Base-by-base conservation (phyloP, 78 protist genomes). In the Protostelium mycophagum region DNA sequence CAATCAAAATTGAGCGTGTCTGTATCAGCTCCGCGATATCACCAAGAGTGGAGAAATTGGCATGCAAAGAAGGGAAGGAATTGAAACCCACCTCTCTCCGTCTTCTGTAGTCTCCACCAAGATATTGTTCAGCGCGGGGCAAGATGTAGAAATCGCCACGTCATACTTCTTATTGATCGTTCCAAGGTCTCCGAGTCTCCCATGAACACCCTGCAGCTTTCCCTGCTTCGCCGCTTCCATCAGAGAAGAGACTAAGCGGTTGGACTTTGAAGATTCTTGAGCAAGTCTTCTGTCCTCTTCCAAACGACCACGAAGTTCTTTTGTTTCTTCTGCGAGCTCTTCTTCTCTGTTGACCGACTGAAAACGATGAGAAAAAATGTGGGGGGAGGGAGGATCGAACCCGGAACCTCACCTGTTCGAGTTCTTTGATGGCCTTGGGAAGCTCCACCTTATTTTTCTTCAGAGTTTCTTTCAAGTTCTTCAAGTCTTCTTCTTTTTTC, bases 101-200 rank as follows among this genome's bases (percentile, higher is more conserved):
- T 95, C 86, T 25, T 86, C 87, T 0, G 96, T 86, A 29, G 84
- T 95, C n/a, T 98, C 98, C 28, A 98, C 99, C 1, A 99, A 99
- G 38, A 98, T 91, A 83, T 91, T 35, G 87, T 98, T 91, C 36
- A 99, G 90, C 0, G 93, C 90, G 9, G 87, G 90, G 83, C 97
- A 91, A 5, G 97, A 96, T 1, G 99, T 97, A 16, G 98, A 94
- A 36, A 97, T 94, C 35, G 99, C 99, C 0, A 98, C 96, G 86
- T 98, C 99, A 88, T 96, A 98, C 90, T 89, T 38, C 39, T 1
- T 94, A 31, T 95, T 97, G 51, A 99, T 98, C 31, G 91, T 28
- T 34, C 99, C 99, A 29, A 99, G 96, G 37, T 97, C 97, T 36
- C 99, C 99, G 37, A 99, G 96, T n/a, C 99, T 90, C 1, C 99